phyloP scores from a whole-genome alignment of 2,329 filamentous ascomycete genomes.

The Huntiella omanensis region DNA sequence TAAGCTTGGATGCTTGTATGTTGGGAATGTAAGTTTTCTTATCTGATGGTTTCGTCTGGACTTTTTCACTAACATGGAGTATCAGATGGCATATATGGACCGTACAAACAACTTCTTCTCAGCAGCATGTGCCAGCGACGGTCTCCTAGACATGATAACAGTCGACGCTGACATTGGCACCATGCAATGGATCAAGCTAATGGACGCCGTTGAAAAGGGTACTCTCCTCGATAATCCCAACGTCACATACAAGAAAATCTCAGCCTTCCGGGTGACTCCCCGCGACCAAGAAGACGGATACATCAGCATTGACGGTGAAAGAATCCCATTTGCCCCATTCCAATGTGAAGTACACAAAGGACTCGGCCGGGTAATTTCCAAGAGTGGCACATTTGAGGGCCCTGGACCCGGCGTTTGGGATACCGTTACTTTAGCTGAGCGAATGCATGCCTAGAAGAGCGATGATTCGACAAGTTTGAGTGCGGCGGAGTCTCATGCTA shows the following conservation, averaged over 20 bases:
- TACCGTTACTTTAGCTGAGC: constrained; percentile 18
- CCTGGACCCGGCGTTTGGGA: constrained; percentile 35
- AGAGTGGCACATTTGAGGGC: constrained; percentile 53
- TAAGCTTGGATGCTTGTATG: constrained; percentile 80
- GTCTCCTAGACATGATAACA: constrained; percentile 66
- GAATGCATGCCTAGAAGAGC: constrained; percentile 13
- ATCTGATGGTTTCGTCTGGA: neutral
- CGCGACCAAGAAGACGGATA: constrained; percentile 53
- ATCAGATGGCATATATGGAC: constrained; percentile 75
- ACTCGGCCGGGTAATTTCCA: constrained; percentile 69
- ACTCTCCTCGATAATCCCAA: constrained; percentile 63
- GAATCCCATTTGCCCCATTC: constrained; percentile 69
- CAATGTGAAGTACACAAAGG: constrained; percentile 77
- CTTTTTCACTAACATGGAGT: neutral
- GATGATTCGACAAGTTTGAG: neutral
- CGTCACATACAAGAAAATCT: constrained; percentile 67
- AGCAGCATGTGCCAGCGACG: constrained; percentile 64
- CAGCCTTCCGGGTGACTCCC: constrained; percentile 72
- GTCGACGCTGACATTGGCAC: constrained; percentile 59
- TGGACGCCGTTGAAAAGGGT: constrained; percentile 53
- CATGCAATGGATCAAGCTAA: constrained; percentile 44
- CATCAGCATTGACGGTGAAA: constrained; percentile 89
- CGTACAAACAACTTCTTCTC: constrained; percentile 76
- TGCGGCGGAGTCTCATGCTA: neutral
- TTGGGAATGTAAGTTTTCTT: constrained; percentile 50